phyloP scores from a whole-genome alignment of 192 early-diverging fungal species.

The Linnemannia hyalina region DNA sequence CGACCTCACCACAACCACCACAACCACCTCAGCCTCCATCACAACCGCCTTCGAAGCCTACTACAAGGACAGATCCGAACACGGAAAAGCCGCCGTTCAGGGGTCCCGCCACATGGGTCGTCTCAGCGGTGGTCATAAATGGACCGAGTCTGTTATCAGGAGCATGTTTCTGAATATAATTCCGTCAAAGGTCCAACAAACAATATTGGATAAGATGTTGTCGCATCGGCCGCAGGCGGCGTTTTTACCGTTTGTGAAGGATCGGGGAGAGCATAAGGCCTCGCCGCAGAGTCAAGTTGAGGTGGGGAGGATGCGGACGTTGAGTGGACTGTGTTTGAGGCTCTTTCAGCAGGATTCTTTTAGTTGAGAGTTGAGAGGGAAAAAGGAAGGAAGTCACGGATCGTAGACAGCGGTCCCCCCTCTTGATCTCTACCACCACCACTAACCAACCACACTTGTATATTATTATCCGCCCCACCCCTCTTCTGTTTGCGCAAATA shows the following conservation, averaged over 20 bases:
- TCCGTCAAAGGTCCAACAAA: slow-evolving; percentile 29
- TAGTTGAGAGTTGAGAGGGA: background rate
- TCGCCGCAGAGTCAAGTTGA: slow-evolving; percentile 11
- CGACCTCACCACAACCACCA: slow-evolving; percentile 17
- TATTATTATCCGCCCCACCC: no score
- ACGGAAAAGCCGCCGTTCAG: slow-evolving; percentile 45
- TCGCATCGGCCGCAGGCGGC: slow-evolving; percentile 30
- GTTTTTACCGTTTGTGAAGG: slow-evolving; percentile 34
- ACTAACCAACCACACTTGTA: no score
- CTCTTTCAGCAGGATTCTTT: background rate
- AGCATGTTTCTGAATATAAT: slow-evolving; percentile 48
- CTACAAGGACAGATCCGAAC: slow-evolving; percentile 18
- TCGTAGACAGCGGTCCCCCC: no score
- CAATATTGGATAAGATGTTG: slow-evolving; percentile 38
- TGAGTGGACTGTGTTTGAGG: slow-evolving; percentile 27
- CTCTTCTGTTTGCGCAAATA: no score
- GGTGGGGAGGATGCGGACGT: background rate
- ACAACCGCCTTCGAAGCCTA: slow-evolving; percentile 28
- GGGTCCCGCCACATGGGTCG: slow-evolving; percentile 49
- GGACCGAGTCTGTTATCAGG: slow-evolving; percentile 34
- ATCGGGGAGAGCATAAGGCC: slow-evolving; percentile 35
- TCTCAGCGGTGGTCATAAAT: slow-evolving; percentile 36
- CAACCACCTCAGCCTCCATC: background rate
- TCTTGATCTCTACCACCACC: no score
- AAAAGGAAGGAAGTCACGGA: no score